Base-by-base conservation (phyloP, 2,329 filamentous ascomycete species). In the Nemania sp. region DNA sequence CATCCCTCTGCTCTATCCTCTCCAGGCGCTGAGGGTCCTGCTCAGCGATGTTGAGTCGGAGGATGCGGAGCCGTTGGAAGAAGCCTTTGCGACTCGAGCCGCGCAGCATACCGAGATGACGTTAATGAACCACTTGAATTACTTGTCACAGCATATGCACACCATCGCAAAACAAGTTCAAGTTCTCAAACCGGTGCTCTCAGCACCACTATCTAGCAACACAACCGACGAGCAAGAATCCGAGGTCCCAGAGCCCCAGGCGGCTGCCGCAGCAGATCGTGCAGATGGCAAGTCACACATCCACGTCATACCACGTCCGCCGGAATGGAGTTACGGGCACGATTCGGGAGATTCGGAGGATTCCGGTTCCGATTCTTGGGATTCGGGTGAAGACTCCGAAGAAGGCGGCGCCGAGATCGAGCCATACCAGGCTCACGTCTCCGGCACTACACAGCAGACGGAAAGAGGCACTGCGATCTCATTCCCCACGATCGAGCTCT, bases 391-490 rank as follows among this genome's bases (percentile, higher is more conserved):
- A 13, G 80, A 82, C 48, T 81, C 76, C 3, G 75, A 78, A 25
- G 75, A 76, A 10, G 81, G 78, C 5, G 83, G 79, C 32, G 81
- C 71, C 2, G 67, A 72, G 21, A 65, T 81, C 7, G 70, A 66
- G 40, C 39, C 65, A 3, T 60, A 68, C 2, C 48, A 59, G 3
- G 47, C 57, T 6, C 71, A 70, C 46, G 62, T 67, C n/a, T 64
- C 71, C 15, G 64, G 73, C 4, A 64, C 74, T 6, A 72, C 76
- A 3, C 76, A 77, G 25, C 78, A 78, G 1, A 73, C 79, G 1
- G 90, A 92, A 69, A 80, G 82, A 54, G 91, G 91, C 21, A 89
- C 91, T n/a, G 85, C 90, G 55, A 80, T 96, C 7, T 91, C 88
- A 0, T 92, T 95, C 68, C 91, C 92, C 0, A 87, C 83, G 25